Base-by-base conservation (phyloP, 495 filamentous ascomycete species). In the Aspergillus campestris region DNA sequence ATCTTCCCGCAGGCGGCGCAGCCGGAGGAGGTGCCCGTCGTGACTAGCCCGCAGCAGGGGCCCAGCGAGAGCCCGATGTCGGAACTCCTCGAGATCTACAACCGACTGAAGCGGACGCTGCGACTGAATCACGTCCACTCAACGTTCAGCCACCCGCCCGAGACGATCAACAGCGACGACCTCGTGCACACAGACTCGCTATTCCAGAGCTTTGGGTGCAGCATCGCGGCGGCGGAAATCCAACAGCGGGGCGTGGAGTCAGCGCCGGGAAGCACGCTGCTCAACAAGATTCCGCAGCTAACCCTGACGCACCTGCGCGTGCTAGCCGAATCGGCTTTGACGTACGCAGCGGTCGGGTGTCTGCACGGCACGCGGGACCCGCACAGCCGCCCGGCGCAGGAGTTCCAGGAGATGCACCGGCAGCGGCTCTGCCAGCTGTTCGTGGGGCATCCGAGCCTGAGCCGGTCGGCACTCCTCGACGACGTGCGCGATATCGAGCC, bases 191-290 rank as follows among this genome's bases (percentile, higher is more conserved):
- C 78, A 7, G 84, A 90, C 52, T 78, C 79, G 0, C 58, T 97
- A 34, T 82, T 86, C 31, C 72, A 71, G 38, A 77, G 81, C 34
- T 80, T 97, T 12, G 92, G 89, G 0, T 87, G 77, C 63, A 89
- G 91, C n/a, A 90, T 99, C 40, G 80, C 91, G 2, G 81, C 88
- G 0, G 80, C 85, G 6, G 92, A 99, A 62, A 96, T 99, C 45
- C 80, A 88, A 36, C 91, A 95, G 57, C 84, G 92, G 42, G 92
- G 94, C 10, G 69, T 89, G 2, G 83, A 86, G 45, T 82, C 85
- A 4, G 80, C 87, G 34, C 78, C 80, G 31, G 86, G 85, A 13
- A 71, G 74, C 53, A 90, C 84, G 0, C 66, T 96, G 30, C 57
- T 97, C n/a, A 85, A 90, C 48, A 89, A 82, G 53, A 85, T 97